These are phyloP conservation scores for Stenocarpella maydis DNA, from an alignment of 2,329 filamentous ascomycete genomes.

Conservation along the genomic window DNA sequence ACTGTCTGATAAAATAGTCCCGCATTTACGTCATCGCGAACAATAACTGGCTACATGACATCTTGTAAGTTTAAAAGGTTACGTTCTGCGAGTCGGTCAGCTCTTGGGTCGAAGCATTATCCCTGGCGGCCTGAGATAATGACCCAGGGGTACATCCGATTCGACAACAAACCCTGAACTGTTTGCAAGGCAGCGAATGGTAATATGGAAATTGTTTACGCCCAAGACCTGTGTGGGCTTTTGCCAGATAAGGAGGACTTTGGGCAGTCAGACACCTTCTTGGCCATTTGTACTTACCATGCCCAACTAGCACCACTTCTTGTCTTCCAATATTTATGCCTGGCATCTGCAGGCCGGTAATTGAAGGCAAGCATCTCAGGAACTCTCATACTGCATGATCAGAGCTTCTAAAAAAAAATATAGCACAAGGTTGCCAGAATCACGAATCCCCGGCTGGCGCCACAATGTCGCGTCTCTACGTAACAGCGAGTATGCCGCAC, in stretches of 20 bases:
- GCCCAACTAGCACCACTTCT: too few relatives aligned
- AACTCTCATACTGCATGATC: neutral
- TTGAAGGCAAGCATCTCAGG: neutral
- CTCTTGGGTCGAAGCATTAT: slow-evolving; percentile 6
- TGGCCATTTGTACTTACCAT: neutral
- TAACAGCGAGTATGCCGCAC: slow-evolving; percentile 28
- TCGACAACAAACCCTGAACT: neutral
- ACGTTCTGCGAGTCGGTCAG: slow-evolving; percentile 13
- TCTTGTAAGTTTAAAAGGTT: neutral
- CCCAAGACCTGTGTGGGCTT: neutral
- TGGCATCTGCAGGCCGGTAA: neutral
- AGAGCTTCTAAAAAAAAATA: neutral
- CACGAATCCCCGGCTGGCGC: too few relatives aligned
- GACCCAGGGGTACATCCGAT: neutral
- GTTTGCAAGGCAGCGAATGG: neutral
- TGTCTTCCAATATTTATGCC: too few relatives aligned
- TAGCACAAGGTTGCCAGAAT: neutral
- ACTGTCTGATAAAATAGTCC: neutral
- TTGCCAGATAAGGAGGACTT: neutral
- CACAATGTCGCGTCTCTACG: slow-evolving; percentile 25
- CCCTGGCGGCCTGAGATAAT: slow-evolving; percentile 19
- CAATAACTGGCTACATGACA: slow-evolving; percentile 11
- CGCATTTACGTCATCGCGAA: neutral
- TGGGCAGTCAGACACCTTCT: neutral
- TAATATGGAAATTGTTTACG: slow-evolving; percentile 20